phyloP scores from a whole-genome alignment of 306 rosid species.

The Gillenia trifoliata region DNA sequence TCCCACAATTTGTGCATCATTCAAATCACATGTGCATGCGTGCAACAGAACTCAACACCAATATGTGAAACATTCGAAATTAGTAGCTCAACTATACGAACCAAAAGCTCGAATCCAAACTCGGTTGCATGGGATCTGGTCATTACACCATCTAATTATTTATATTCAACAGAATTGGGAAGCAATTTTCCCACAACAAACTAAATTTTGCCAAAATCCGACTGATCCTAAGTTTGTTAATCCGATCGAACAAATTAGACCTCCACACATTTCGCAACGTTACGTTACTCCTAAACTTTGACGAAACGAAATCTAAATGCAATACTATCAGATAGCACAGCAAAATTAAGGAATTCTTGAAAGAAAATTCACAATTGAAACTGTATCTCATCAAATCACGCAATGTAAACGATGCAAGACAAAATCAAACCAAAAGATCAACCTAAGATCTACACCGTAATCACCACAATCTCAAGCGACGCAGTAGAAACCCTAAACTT shows the following conservation, averaged over 20 bases:
- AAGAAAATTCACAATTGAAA: neutral
- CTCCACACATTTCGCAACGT: neutral
- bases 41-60: neutral
- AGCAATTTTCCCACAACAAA: neutral
- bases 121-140: neutral
- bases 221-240: neutral
- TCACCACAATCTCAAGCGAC: neutral
- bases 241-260: constrained; percentile 2
- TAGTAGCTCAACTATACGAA: neutral
- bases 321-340: neutral
- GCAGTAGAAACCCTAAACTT: neutral
- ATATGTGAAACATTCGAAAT: neutral
- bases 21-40: no score
- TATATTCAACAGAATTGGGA: neutral
- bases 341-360: neutral
- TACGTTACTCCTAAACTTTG: neutral
- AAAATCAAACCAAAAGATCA: neutral
- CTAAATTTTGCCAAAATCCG: neutral
- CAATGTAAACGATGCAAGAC: neutral
- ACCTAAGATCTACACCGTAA: neutral
- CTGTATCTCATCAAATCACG: neutral
- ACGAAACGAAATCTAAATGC: neutral
- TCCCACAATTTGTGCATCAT: neutral
- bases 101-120: neutral
- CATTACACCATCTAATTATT: neutral